Percentiles rank a stretch among this genome's conserved stretches.
Evolutionary conservation across 2,329 filamentous ascomycete species (phyloP).

Genomic region (Dactylonectria estremocensis): DNA sequence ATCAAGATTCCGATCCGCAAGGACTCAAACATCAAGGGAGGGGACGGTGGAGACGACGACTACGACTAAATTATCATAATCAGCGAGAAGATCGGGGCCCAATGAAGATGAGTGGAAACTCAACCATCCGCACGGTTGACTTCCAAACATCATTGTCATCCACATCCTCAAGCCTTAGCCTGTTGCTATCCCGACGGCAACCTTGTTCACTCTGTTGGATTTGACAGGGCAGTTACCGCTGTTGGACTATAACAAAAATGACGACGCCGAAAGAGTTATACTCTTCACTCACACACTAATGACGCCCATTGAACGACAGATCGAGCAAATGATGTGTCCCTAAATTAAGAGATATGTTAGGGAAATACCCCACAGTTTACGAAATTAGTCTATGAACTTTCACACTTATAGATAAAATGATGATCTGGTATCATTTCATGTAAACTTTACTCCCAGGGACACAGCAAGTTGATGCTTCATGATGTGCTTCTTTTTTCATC

Average conservation of each 20-base stretch:
- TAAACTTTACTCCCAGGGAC: too few relatives aligned
- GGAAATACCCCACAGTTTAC: too few relatives aligned
- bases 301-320: too few relatives aligned
- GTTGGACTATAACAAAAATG: background rate
- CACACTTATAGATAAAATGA: too few relatives aligned
- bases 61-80: conserved; percentile 44
- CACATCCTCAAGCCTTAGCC: background rate
- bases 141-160: background rate
- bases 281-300: too few relatives aligned
- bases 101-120: background rate
- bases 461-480: too few relatives aligned
- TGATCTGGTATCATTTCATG: too few relatives aligned
- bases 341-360: too few relatives aligned
- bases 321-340: too few relatives aligned
- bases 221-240: background rate
- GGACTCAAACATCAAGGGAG: conserved; percentile 74
- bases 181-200: background rate
- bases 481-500: too few relatives aligned
- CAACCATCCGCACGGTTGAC: background rate
- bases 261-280: background rate
- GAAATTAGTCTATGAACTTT: too few relatives aligned
- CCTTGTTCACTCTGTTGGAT: background rate
- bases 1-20: conserved; percentile 98
- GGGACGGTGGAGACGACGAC: conserved; percentile 68
- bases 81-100: too few relatives aligned